Conservation (phyloP, 306 rosid genomes). For the Lathyrus tuberosus region DNA sequence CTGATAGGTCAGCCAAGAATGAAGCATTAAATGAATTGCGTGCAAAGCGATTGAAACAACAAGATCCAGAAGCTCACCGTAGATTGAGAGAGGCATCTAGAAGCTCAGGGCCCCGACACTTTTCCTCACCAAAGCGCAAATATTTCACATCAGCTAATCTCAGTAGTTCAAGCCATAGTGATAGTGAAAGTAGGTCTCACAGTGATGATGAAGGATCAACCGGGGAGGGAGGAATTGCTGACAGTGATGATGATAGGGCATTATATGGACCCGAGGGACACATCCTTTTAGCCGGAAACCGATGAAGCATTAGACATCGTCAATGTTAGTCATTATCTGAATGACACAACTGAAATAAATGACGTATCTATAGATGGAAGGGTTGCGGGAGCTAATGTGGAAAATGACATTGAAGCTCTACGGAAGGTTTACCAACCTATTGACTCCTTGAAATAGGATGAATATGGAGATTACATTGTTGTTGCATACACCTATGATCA, state of each 20-base stretch:
- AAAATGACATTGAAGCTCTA: no score
- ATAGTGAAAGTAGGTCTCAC: constrained; percentile 73
- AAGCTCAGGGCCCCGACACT: constrained; percentile 51
- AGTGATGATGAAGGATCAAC: constrained; percentile 82
- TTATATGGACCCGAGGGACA: constrained; percentile 60
- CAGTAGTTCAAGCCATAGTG: constrained; percentile 88
- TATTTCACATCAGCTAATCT: constrained; percentile 58
- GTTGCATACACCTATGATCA: no score
- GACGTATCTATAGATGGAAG: no score
- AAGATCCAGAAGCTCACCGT: constrained; percentile 80
- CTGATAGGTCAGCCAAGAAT: constrained; percentile 86
- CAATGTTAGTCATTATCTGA: no score
- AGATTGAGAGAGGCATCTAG: constrained; percentile 65
- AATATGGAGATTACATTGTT: no score
- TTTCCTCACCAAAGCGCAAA: constrained; percentile 61
- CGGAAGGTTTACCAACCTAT: no score
- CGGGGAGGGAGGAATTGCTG: constrained; percentile 74
- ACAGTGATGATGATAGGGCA: constrained; percentile 80
- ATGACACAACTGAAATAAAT: no score
- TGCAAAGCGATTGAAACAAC: constrained; percentile 95
- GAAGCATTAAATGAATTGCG: constrained; percentile 92
- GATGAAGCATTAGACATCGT: no score
- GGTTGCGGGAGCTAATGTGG: no score
- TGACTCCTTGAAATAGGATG: no score
- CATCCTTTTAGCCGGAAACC: constrained; percentile 65